phyloP scores from a whole-genome alignment of 768 basidiomycete species.

The Suillus subaureus region DNA sequence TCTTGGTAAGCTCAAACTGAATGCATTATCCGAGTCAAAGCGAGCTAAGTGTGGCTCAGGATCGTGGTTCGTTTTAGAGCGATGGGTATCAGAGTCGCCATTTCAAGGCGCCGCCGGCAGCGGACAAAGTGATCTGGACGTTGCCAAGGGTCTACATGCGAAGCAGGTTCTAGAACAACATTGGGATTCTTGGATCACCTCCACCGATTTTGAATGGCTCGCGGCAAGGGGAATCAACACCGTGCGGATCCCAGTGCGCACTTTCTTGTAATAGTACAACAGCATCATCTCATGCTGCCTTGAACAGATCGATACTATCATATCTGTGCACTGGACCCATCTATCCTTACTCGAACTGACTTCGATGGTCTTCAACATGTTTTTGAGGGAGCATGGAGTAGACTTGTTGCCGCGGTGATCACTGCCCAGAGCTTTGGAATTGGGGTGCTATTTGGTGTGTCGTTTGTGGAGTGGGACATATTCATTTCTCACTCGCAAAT shows the following conservation, averaged over 20 bases:
- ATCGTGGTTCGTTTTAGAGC: conserved; percentile 79
- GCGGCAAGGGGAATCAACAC: conserved; percentile 55
- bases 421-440: conserved; percentile 58
- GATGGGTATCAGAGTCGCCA: conserved; percentile 68
- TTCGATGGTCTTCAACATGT: conserved; percentile 53
- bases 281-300: conserved; percentile 4
- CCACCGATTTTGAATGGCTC: conserved; percentile 58
- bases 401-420: conserved; percentile 61
- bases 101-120: conserved; percentile 55
- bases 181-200: conserved; percentile 58
- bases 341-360: conserved; percentile 64
- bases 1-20: conserved; percentile 52
- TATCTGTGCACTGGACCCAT: conserved; percentile 57
- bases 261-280: conserved; percentile 37
- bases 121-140: conserved; percentile 69
- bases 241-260: conserved; percentile 63
- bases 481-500: conserved; percentile 21
- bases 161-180: conserved; percentile 46
- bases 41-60: conserved; percentile 40
- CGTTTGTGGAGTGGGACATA: background rate
- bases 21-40: conserved; percentile 4
- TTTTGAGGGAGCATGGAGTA: conserved; percentile 67
- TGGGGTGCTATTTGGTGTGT: conserved; percentile 73
- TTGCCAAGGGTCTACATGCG: conserved; percentile 55
- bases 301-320: conserved; percentile 72